phyloP scores from a whole-genome alignment of 768 basidiomycete genomes.

The Boletus edulis region DNA sequence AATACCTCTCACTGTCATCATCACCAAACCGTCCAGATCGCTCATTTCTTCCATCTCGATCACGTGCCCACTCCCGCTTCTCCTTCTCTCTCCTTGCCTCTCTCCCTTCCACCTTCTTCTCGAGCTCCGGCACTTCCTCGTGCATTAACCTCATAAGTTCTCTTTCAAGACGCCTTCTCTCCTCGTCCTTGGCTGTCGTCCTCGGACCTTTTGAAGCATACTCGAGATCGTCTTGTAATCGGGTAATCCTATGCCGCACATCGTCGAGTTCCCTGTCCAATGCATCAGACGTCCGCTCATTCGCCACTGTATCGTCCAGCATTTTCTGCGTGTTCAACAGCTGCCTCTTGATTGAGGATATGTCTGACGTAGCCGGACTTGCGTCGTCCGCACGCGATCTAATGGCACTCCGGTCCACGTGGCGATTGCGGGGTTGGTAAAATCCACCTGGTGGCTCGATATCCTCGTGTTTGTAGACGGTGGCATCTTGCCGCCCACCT shows the following conservation, averaged over 20 bases:
- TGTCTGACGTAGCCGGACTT: constrained; percentile 56
- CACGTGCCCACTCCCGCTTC: constrained; percentile 71
- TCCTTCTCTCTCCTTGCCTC: constrained; percentile 78
- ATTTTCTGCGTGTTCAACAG: constrained; percentile 75
- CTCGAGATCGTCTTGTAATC: constrained; percentile 90
- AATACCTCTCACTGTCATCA: constrained; percentile 32
- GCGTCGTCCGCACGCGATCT: constrained; percentile 71
- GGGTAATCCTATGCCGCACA: constrained; percentile 76
- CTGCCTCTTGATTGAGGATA: constrained; percentile 84
- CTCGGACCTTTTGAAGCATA: constrained; percentile 77
- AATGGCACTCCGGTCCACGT: constrained; percentile 81
- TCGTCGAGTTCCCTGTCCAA: constrained; percentile 90
- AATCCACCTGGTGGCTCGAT: constrained; percentile 56
- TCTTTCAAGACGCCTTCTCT: constrained; percentile 81
- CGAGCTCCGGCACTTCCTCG: constrained; percentile 87
- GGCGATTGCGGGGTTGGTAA: constrained; percentile 80
- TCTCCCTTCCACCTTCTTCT: constrained; percentile 75
- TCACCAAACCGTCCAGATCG: constrained; percentile 69
- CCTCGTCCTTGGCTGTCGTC: constrained; percentile 74
- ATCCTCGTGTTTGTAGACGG: constrained; percentile 84
- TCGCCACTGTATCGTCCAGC: constrained; percentile 74
- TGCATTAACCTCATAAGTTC: constrained; percentile 86
- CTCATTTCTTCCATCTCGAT: constrained; percentile 83
- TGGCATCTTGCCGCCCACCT: constrained; percentile 77
- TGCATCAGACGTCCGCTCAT: constrained; percentile 79